A percentile compares a stretch with the other conserved stretches of the same genome.
phyloP scores from a whole-genome alignment of 148 eudicot species.

The Rhododendron vialii region DNA sequence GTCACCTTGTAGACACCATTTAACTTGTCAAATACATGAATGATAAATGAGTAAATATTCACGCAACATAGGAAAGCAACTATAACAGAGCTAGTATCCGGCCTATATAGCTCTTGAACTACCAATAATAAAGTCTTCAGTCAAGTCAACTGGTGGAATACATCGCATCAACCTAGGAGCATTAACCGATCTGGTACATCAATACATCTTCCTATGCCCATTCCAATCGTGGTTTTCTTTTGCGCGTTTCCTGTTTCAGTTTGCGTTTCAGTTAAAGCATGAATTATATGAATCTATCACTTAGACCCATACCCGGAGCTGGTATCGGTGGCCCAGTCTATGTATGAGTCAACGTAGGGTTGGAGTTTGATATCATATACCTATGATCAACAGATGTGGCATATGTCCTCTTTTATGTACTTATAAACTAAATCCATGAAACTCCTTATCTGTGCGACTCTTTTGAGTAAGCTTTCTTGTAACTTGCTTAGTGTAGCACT shows the following conservation, averaged over 20 bases:
- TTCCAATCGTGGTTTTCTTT: background rate
- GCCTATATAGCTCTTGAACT: too few relatives aligned
- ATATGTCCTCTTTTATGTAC: background rate
- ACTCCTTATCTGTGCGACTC: background rate
- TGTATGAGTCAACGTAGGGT: background rate
- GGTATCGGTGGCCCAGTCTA: background rate
- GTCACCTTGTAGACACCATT: background rate
- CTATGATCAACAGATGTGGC: background rate
- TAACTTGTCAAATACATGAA: background rate
- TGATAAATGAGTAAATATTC: background rate
- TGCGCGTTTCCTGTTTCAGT: too few relatives aligned
- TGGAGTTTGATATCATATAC: background rate
- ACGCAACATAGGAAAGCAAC: background rate
- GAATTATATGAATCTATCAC: background rate
- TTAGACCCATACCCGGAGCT: background rate
- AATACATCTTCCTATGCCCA: background rate
- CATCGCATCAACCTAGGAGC: background rate
- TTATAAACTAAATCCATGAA: background rate
- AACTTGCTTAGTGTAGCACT: background rate
- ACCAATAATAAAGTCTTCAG: too few relatives aligned
- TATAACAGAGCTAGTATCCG: too few relatives aligned
- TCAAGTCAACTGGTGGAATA: too few relatives aligned
- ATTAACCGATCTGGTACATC: background rate
- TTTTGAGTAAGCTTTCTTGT: background rate
- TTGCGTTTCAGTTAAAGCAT: background rate